Conservation (phyloP, 768 basidiomycete species). For the Tricholoma sp. region DNA sequence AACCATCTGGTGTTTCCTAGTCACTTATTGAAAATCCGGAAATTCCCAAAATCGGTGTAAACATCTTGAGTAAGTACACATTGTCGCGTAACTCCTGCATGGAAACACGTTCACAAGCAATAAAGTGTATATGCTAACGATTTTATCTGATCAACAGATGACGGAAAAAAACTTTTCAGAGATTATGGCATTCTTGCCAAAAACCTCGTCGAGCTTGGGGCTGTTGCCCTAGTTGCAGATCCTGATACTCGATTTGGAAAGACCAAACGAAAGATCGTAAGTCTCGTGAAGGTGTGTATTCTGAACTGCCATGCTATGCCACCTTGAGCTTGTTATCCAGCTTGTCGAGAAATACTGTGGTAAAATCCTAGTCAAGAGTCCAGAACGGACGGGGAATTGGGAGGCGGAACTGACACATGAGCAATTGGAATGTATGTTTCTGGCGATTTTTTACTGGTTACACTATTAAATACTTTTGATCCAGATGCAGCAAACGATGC, state of each 20-base stretch:
- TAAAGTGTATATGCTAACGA: background rate
- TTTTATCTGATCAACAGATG: conserved; percentile 17
- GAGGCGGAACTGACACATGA: conserved; percentile 19
- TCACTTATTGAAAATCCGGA: conserved; percentile 25
- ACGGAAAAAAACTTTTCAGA: conserved; percentile 31
- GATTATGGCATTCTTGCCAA: conserved; percentile 32
- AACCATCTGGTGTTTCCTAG: conserved; percentile 8
- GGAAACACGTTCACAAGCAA: background rate
- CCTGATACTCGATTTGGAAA: conserved; percentile 6
- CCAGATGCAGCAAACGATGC: conserved; percentile 36
- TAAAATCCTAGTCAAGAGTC: conserved; percentile 25
- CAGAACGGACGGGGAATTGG: conserved; percentile 29
- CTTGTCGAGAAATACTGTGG: conserved; percentile 27
- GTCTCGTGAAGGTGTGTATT: conserved; percentile 25
- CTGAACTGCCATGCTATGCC: background rate
- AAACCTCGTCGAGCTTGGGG: conserved; percentile 31
- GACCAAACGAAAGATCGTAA: conserved; percentile 22
- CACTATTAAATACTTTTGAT: background rate
- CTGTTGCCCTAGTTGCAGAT: conserved; percentile 27
- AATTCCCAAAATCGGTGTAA: conserved; percentile 27
- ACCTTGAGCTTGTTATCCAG: conserved; percentile 10
- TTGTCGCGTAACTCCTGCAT: background rate
- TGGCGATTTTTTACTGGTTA: background rate
- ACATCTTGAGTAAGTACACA: conserved; percentile 23
- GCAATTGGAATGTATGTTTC: conserved; percentile 23